These are phyloP conservation scores for Wickerhamiella brachini DNA, from an alignment of 805 yeast species.

Conservation along the genomic window DNA sequence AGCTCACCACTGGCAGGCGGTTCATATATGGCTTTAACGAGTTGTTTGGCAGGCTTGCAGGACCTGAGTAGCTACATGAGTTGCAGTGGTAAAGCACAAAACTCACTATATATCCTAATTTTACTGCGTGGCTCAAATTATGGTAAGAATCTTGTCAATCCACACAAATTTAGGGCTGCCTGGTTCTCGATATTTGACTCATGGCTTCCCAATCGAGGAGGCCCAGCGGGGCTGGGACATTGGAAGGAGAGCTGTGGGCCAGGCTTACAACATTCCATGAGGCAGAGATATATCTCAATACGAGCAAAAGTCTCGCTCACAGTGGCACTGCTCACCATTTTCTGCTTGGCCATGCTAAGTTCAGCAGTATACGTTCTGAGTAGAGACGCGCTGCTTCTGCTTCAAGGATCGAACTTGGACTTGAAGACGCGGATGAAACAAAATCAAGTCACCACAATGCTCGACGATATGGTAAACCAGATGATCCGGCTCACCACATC, in stretches of 20 bases:
- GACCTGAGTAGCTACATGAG: background rate
- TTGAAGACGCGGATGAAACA: conserved; percentile 13
- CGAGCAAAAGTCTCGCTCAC: conserved; percentile 61
- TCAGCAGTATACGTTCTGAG: conserved; percentile 30
- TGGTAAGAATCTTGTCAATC: no score
- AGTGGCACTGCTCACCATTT: conserved; percentile 53
- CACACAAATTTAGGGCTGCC: no score
- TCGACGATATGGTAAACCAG: conserved; percentile 7
- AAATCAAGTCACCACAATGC: conserved; percentile 12
- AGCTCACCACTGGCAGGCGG: conserved; percentile 7
- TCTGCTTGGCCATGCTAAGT: conserved; percentile 60
- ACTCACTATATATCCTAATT: no score
- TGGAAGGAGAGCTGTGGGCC: no score
- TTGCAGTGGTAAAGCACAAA: no score
- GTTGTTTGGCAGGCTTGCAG: conserved; percentile 1
- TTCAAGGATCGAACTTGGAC: conserved; percentile 18
- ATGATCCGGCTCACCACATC: conserved; percentile 10
- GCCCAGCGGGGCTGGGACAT: background rate
- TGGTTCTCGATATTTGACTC: no score
- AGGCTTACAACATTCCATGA: conserved; percentile 2
- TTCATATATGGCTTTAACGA: conserved; percentile 14
- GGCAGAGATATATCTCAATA: conserved; percentile 37
- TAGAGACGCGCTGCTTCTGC: conserved; percentile 25
- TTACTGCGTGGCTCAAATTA: no score
- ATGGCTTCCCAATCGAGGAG: background rate